Conservation (phyloP, 106 monocot species). For the Agapanthus africanus region DNA sequence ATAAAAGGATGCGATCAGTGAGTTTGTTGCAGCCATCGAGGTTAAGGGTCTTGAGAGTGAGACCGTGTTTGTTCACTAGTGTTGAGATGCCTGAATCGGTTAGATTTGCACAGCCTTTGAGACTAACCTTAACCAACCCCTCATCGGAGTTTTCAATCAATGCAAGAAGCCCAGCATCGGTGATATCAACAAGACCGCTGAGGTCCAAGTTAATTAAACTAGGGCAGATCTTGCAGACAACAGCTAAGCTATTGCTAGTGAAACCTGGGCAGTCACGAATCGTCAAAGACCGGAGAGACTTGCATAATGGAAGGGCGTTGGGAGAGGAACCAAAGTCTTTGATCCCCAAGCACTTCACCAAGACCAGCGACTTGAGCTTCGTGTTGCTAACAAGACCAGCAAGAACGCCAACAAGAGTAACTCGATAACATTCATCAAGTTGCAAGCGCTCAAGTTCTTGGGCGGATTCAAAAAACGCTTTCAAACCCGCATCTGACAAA, state of each 20-base stretch:
- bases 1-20: constrained; percentile 49
- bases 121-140: constrained; percentile 41
- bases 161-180: constrained; percentile 42
- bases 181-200: constrained; percentile 45
- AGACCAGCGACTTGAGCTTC: constrained; percentile 35
- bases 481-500: constrained; percentile 60
- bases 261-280: constrained; percentile 58
- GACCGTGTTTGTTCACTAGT: constrained; percentile 46
- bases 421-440: constrained; percentile 66
- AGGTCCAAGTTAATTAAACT: constrained; percentile 45
- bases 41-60: constrained; percentile 41
- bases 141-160: constrained; percentile 33
- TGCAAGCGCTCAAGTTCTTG: constrained; percentile 43
- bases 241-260: constrained; percentile 44
- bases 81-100: constrained; percentile 40
- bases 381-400: constrained; percentile 23
- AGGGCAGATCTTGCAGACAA: constrained; percentile 48
- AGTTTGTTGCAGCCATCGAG: constrained; percentile 62
- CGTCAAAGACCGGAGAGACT: constrained; percentile 44
- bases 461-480: constrained; percentile 25
- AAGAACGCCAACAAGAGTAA: constrained; percentile 52
- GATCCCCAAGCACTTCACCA: constrained; percentile 74
- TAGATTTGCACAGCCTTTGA: constrained; percentile 46
- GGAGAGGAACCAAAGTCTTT: constrained; percentile 29
- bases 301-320: constrained; percentile 19